phyloP scores from a whole-genome alignment of 331 rosid genomes.

The Telfairia occidentalis region DNA sequence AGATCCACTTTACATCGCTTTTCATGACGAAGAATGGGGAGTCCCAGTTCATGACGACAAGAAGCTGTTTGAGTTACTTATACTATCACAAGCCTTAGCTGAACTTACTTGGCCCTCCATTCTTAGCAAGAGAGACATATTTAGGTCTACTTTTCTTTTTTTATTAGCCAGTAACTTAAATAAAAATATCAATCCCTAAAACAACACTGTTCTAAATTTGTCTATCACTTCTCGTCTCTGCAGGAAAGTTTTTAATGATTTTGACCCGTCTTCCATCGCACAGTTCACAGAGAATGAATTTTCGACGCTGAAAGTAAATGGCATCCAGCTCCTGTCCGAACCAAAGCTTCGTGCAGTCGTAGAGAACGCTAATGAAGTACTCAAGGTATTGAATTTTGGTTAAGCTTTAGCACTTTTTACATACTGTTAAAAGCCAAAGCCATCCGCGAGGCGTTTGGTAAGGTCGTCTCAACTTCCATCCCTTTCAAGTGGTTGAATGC shows the following conservation, averaged over 20 bases:
- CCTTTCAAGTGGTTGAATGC: constrained; percentile 33
- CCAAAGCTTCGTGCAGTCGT: constrained; percentile 81
- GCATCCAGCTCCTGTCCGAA: constrained; percentile 57
- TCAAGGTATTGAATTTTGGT: constrained; percentile 40
- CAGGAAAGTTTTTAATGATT: constrained; percentile 63
- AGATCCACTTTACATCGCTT: constrained; percentile 59
- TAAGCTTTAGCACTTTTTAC: not conserved
- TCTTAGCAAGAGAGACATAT: constrained; percentile 50
- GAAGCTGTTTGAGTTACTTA: constrained; percentile 71
- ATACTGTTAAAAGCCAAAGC: not conserved
- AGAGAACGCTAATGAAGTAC: constrained; percentile 67
- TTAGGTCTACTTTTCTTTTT: constrained; percentile 37
- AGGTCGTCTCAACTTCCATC: constrained; percentile 2
- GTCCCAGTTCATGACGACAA: constrained; percentile 59
- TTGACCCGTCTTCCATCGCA: constrained; percentile 62
- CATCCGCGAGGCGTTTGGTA: not conserved
- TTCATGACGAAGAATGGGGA: constrained; percentile 95
- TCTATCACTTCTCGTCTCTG: constrained; percentile 10
- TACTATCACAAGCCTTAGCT: constrained; percentile 77
- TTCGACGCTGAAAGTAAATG: constrained; percentile 42
- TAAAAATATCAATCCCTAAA: not conserved
- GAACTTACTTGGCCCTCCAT: constrained; percentile 76
- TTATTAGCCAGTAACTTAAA: not conserved
- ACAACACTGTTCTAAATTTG: not conserved
- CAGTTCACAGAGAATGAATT: constrained; percentile 57